A percentile compares a stretch with the other conserved stretches of the same genome.
phyloP scores from a whole-genome alignment of 805 yeast genomes.

The Kuraishia capsulata region DNA sequence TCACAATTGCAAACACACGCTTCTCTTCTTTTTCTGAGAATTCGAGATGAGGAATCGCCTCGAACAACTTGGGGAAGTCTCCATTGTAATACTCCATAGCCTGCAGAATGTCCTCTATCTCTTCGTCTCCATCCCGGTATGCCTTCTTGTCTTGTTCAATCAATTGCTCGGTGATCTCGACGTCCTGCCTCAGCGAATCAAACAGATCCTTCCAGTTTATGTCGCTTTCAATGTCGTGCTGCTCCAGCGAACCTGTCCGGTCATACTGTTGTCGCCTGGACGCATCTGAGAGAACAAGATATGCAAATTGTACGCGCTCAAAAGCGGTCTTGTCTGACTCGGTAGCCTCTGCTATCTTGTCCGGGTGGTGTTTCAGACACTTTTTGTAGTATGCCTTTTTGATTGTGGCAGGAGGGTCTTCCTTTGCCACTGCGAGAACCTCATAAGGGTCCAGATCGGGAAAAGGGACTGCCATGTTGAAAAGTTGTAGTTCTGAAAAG shows the following conservation, averaged over 20 bases:
- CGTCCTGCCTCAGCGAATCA: slow-evolving; percentile 28
- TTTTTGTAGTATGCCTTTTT: slow-evolving; percentile 59
- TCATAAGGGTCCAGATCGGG: slow-evolving; percentile 58
- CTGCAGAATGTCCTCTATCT: slow-evolving; percentile 50
- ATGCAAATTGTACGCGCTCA: slow-evolving; percentile 68
- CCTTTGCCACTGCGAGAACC: slow-evolving; percentile 30
- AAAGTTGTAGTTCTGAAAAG: no score
- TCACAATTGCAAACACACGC: slow-evolving; percentile 47
- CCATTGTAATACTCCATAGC: slow-evolving; percentile 54
- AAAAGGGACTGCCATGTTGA: slow-evolving; percentile 29
- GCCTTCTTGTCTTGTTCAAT: slow-evolving; percentile 59
- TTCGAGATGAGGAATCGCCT: slow-evolving; percentile 70
- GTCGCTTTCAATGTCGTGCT: slow-evolving; percentile 23
- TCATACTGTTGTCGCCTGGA: slow-evolving; percentile 52
- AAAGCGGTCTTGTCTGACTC: slow-evolving; percentile 32
- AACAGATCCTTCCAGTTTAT: slow-evolving; percentile 57
- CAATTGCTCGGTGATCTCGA: slow-evolving; percentile 47
- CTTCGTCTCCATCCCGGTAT: slow-evolving; percentile 59
- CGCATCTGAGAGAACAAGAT: slow-evolving; percentile 55
- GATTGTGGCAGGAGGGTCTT: slow-evolving; percentile 42
- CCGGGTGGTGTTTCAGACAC: slow-evolving; percentile 66
- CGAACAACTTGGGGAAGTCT: slow-evolving; percentile 61
- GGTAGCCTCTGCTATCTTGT: slow-evolving; percentile 37
- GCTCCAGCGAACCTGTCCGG: slow-evolving; percentile 54
- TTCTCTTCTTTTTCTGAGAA: slow-evolving; percentile 48